Evolutionary conservation across 2,329 filamentous ascomycete species (phyloP), one percentile per base, ranked within the genome.

Genomic region (Penicillium paneum): DNA sequence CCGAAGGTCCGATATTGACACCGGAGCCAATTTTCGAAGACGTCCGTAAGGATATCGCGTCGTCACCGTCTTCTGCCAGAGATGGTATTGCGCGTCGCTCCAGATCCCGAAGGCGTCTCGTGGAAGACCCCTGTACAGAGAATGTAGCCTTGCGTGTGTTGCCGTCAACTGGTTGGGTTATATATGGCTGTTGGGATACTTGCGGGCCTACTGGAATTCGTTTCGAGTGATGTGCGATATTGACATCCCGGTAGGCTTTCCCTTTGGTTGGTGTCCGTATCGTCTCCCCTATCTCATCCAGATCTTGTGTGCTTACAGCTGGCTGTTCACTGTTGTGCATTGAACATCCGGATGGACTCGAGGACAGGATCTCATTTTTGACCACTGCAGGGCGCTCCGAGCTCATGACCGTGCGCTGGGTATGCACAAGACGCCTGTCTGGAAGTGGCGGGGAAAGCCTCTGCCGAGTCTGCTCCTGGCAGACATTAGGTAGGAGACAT

Each of bases 291-390:
- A 77, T 71, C 39, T 79, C 76, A 63, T 84, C 81, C 11, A 88
- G 74, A 64, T 88, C 85, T 47, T 87, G 76, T 50, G 83, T 87
- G 48, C 85, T 83, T 38, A 81, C 75, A 0, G 77, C 73, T 42
- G 56, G 60, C 43, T 52, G 43, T 21, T 54, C 60, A 21, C 42
- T 39, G 28, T 48, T 50, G 8, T 57, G 31, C 8, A 52, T 50
- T 44, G 52, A 48, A 12, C 47, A 50, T 12, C 47, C 58, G n/a
- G 65, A 11, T 28, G 71, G 67, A 52, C 71, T 73, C 36, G 71
- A 72, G 34, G 71, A 71, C 24, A 65, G 48, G 15, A 63, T 59
- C 55, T 77, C 73, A 48, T 65, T 67, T 58, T 76, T 76, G 24
- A 76, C 58, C 15, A 61, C 42, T 34, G 69, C 56, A 17, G 65